Percentiles rank a stretch among this genome's conserved stretches.
phyloP scores from a whole-genome alignment of 192 early-diverging fungal species.

The Dimargaris xerosporica region DNA sequence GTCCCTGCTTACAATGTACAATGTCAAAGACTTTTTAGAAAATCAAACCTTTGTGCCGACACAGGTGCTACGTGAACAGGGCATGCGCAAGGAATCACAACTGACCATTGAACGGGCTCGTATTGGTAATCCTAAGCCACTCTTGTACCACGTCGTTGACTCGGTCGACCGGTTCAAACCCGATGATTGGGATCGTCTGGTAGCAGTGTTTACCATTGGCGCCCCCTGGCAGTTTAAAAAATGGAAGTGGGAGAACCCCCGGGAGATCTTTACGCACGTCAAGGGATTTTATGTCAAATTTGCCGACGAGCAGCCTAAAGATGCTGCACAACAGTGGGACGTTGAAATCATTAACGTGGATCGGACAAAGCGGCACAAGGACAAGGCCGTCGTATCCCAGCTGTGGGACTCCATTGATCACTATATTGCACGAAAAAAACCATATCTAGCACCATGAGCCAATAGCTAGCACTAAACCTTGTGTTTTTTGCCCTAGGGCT shows the following conservation, averaged over 20 bases:
- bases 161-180: constrained; percentile 49
- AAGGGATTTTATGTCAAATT: constrained; percentile 48
- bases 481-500: background rate
- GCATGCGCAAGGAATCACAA: constrained; percentile 45
- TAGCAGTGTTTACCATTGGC: constrained; percentile 82
- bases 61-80: constrained; percentile 40
- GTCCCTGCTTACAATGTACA: constrained; percentile 73
- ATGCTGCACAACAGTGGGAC: constrained; percentile 28
- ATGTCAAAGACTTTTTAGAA: constrained; percentile 69
- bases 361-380: constrained; percentile 35
- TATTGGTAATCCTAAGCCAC: constrained; percentile 23
- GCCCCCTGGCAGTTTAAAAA: constrained; percentile 89
- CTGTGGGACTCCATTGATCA: constrained; percentile 39
- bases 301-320: constrained; percentile 27
- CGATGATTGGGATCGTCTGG: constrained; percentile 77
- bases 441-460: constrained; percentile 14
- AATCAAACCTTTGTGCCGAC: constrained; percentile 56
- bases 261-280: constrained; percentile 65
- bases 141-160: constrained; percentile 68
- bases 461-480: background rate
- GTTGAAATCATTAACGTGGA: constrained; percentile 37
- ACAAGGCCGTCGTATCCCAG: constrained; percentile 33
- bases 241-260: constrained; percentile 76
- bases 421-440: constrained; percentile 30
- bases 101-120: constrained; percentile 39